Evolutionary conservation across 768 basidiomycete genomes (phyloP), one percentile per base, ranked within the genome.

Genomic region (Lactarius pseudohatsudake): DNA sequence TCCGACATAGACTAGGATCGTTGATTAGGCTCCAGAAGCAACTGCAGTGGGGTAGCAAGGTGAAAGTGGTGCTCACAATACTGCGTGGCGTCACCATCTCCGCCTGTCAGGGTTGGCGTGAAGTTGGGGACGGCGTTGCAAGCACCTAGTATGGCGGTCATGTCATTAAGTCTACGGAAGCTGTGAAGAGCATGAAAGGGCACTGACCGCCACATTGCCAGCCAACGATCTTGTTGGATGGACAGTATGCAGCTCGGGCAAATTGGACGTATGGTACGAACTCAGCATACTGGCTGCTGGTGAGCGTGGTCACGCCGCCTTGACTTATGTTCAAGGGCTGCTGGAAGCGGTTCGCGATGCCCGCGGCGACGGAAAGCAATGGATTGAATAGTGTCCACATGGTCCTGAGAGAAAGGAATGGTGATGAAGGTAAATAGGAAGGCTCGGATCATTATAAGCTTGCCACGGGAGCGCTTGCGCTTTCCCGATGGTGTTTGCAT

Each of bases 191-290:
- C 38, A 13, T 54, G 13, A 10, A 57, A 20, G 9, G 41, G 62
- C 55, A 72, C 74, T 59, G 71, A 81, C 81, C 72, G 64, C 84
- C 81, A 69, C 82, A 87, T 1, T 71, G 58, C 82, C 82, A 85
- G 34, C 68, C 76, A 20, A 72, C 70, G 20, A 82, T 66, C 55
- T 72, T 75, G 65, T 68, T 72, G 2, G 80, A 75, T 4, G 76
- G 47, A 67, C 85, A 86, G 72, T 86, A 86, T 18, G 85, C 81
- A 1, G 84, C 85, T 34, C 83, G 77, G 28, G 85, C 82, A 72
- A 86, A 82, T 72, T 83, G 77, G 0, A 82, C 79, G 61, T 77
- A 85, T 10, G 84, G 83, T 0, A 77, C 75, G 32, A 82, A 77
- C n/a, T 66, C 74, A 13, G 76, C 62, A 53, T 84, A 72, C 59